Evolutionary conservation across 352 stramenopile species (phyloP).

Genomic region (Pythium rhizo-oryzae): DNA sequence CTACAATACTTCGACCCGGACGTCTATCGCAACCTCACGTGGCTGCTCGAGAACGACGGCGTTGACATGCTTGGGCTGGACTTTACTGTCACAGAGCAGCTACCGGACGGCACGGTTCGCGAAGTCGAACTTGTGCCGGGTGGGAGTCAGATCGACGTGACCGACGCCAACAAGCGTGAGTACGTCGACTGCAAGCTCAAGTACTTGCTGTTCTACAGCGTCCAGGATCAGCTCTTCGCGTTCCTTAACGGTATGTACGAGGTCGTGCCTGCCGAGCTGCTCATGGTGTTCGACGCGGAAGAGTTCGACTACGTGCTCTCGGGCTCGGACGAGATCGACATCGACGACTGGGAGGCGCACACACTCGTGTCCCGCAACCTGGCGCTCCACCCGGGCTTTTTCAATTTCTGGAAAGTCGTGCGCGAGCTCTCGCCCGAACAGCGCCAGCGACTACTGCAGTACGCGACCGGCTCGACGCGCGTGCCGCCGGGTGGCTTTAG

Average conservation of each 20-base stretch:
- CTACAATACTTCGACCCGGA: slow-evolving; percentile 83
- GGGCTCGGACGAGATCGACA: slow-evolving; percentile 86
- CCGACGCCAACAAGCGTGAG: slow-evolving; percentile 92
- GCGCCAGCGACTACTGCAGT: slow-evolving; percentile 36
- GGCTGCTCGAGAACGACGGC: slow-evolving; percentile 61
- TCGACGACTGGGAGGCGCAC: slow-evolving; percentile 88
- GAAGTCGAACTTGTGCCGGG: slow-evolving; percentile 61
- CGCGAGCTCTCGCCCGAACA: slow-evolving; percentile 40
- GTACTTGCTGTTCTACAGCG: slow-evolving; percentile 85
- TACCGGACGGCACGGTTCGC: slow-evolving; percentile 22
- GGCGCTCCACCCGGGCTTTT: neutral
- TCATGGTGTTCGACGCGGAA: slow-evolving; percentile 93
- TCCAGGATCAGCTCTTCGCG: slow-evolving; percentile 65
- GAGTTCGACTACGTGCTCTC: slow-evolving; percentile 93
- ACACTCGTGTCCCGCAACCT: slow-evolving; percentile 33
- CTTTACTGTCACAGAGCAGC: slow-evolving; percentile 55
- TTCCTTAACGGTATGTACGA: slow-evolving; percentile 93
- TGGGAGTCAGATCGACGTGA: slow-evolving; percentile 80
- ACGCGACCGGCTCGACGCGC: slow-evolving; percentile 38
- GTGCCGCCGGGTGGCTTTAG: slow-evolving; percentile 33
- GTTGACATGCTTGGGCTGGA: slow-evolving; percentile 60
- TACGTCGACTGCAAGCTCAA: slow-evolving; percentile 92
- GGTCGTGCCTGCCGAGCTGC: slow-evolving; percentile 85
- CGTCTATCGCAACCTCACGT: slow-evolving; percentile 59
- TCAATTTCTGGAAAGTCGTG: slow-evolving; percentile 47